phyloP scores from a whole-genome alignment of 1,284 basidiomycete species.

The Ceratobasidium sp. region DNA sequence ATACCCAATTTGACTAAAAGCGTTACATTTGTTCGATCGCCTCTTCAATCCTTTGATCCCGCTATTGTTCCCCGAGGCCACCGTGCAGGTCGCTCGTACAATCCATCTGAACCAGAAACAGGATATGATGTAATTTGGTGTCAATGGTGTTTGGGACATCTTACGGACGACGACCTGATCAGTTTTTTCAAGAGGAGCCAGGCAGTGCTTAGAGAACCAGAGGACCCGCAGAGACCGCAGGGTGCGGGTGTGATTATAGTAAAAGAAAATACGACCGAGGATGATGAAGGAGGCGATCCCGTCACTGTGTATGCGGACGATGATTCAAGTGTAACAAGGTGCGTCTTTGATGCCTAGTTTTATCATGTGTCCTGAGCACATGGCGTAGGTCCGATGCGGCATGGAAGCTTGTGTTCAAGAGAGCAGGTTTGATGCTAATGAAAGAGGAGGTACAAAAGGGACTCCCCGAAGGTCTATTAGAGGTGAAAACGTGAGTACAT shows the following conservation, averaged over 20 bases:
- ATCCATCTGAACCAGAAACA: constrained; percentile 48
- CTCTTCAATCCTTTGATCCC: constrained; percentile 81
- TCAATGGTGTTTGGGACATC: constrained; percentile 94
- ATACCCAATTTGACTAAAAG: constrained; percentile 67
- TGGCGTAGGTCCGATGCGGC: constrained; percentile 84
- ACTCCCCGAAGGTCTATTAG: constrained; percentile 78
- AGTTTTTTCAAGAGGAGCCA: constrained; percentile 72
- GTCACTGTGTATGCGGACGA: constrained; percentile 77
- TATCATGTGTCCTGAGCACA: no score
- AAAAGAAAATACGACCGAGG: constrained; percentile 88
- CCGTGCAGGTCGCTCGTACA: constrained; percentile 48
- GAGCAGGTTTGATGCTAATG: constrained; percentile 72
- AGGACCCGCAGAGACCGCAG: constrained; percentile 46
- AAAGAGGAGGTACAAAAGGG: constrained; percentile 78
- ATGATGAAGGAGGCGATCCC: constrained; percentile 61
- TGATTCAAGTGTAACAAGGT: constrained; percentile 90
- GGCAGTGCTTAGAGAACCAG: constrained; percentile 60
- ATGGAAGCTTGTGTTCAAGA: constrained; percentile 76
- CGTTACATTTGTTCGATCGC: constrained; percentile 79
- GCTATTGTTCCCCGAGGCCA: constrained; percentile 37
- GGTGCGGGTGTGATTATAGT: constrained; percentile 71
- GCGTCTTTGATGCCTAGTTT: constrained; percentile 45
- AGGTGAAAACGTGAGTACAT: constrained; percentile 77
- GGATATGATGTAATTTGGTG: constrained; percentile 88
- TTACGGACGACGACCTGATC: constrained; percentile 78